Evolutionary conservation across 2,329 filamentous ascomycete genomes (phyloP).

Genomic region (Diaporthe sp.): DNA sequence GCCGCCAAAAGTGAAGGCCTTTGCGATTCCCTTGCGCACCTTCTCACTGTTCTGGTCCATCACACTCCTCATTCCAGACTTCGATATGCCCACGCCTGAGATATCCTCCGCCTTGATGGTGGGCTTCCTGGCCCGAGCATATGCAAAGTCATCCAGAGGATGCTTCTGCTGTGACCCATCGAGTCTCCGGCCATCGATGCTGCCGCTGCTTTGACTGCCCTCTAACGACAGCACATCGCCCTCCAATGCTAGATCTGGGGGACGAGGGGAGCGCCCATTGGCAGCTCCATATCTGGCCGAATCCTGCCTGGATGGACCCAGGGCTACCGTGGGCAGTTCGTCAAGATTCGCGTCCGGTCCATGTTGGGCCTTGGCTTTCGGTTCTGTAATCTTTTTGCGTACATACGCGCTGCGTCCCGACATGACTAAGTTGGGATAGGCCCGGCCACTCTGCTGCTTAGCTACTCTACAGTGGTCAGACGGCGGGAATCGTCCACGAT

Average conservation of each 20-base stretch:
- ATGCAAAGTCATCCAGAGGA: constrained; percentile 59
- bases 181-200: constrained; percentile 53
- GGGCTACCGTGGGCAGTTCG: constrained; percentile 50
- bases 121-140: constrained; percentile 58
- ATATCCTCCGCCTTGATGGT: constrained; percentile 64
- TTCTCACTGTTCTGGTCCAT: constrained; percentile 71
- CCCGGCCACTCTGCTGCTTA: neutral
- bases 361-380: constrained; percentile 53
- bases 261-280: constrained; percentile 62
- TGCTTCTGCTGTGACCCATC: constrained; percentile 45
- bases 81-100: constrained; percentile 68
- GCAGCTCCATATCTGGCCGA: constrained; percentile 58
- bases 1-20: constrained; percentile 67
- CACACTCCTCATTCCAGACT: constrained; percentile 60
- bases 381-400: constrained; percentile 70
- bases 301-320: constrained; percentile 51
- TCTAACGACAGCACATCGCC: constrained; percentile 46
- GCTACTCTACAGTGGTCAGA: neutral
- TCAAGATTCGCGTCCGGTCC: constrained; percentile 45
- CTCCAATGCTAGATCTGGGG: constrained; percentile 57
- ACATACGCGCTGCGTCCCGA: constrained; percentile 71
- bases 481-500: neutral
- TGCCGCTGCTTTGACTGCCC: constrained; percentile 57
- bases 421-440: constrained; percentile 54
- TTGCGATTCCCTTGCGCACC: constrained; percentile 66